Evolutionary conservation across 1,139 yeast species (phyloP), one percentile per base, ranked within the genome.

Genomic region (Suhomyces taliae): DNA sequence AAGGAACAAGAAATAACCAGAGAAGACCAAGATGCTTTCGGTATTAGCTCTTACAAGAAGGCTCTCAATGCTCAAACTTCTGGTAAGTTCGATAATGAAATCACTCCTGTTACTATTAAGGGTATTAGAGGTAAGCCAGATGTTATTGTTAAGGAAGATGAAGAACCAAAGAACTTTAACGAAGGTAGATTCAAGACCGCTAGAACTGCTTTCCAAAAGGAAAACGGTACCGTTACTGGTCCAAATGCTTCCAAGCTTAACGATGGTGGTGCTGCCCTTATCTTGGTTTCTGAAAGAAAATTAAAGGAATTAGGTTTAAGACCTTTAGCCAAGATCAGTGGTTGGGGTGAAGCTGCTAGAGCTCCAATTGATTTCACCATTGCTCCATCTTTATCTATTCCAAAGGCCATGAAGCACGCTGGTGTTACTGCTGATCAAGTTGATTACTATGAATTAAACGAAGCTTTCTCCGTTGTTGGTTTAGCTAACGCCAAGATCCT

Each of bases 291-390:
- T 48, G 97, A 82, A 65, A 74, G 75, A 54, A 90, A 90, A 74
- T 78, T 90, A 61, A 81, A 83, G 67, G 96, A 91, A 76, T 81
- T 90, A 58, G 87, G 87, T 39, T 75, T 93, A 64, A 88, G 78
- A 65, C 98, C 99, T 55, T 71, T 93, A 56, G 98, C 97, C 53
- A 82, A 83, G 68, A 85, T 93, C 60, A 65, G 81, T 48, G 96
- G 97, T 53, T 91, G 97, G 96, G 98, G 96, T 71, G 99, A 93
- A 69, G 98, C 97, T 62, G 98, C 96, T 47, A 90, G 90, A 66
- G 83, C 83, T 43, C 98, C 99, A 56, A 81, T 85, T 60, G 95
- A 90, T 72, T 93, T 91, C 79, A 91, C 98, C 50, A 87, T 93
- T 69, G 90, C 98, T 31, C 99, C 99, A 57, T 74, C 96, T 39